Evolutionary conservation across 2,329 filamentous ascomycete genomes (phyloP), one percentile per base, ranked within the genome.

Genomic region (Tolypocladium ovalisporum): DNA sequence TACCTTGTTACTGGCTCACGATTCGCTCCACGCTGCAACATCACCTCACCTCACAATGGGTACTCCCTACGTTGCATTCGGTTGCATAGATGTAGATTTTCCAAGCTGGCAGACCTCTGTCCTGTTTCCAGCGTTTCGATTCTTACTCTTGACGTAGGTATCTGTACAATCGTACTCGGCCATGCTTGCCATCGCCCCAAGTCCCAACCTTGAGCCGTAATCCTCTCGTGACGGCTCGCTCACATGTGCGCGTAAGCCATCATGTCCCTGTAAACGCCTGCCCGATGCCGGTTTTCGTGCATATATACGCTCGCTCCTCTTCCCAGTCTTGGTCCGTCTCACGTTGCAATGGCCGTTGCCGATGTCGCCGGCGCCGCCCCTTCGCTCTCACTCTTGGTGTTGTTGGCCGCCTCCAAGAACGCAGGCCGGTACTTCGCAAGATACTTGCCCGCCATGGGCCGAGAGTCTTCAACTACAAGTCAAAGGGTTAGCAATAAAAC

Each of bases 381-480:
- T 6, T 63, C 64, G 36, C 62, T 60, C 10, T 64, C 62, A 27
- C 60, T 63, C 19, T 66, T 64, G 37, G 60, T 64, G 39, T 63
- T 65, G 39, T 63, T 65, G 39, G 66, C 68, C 39, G 66, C 63
- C 57, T 74, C 71, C 36, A 75, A 51, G 55, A 83, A 85, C 8
- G 70, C 74, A 4, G 82, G 83, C 19, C 84, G 76, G 73, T 79
- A 87, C 67, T 82, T 85, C 37, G 76, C 73, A 29, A 87, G 73
- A 61, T 85, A 85, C 62, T 86, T 86, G 3, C 75, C 78, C 4
- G 84, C 84, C 70, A 85, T 78, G 0, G 83, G 77, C 58, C 83
- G 76, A 9, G 84, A 79, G 63, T 87, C 84, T 66, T 86, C 83
- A 62, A 82, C 81, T 85, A 59, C 47, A 9, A 57, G 52, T 47